These are phyloP conservation scores for Phialophora chinensis DNA, from an alignment of 2,329 filamentous ascomycete genomes.

Conservation along the genomic window DNA sequence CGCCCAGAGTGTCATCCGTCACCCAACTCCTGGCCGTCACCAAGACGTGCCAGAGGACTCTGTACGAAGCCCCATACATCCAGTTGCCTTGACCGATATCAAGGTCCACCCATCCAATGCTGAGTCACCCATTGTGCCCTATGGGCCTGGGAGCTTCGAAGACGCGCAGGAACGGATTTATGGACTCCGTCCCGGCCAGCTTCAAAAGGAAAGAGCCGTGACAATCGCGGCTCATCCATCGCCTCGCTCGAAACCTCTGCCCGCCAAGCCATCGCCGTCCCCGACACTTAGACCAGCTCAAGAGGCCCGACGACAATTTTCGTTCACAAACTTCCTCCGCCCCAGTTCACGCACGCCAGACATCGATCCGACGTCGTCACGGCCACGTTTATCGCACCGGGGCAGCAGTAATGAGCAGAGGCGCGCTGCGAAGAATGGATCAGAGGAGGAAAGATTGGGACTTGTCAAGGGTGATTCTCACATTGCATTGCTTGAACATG, in stretches of 20 bases:
- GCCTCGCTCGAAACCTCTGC: slow-evolving; percentile 38
- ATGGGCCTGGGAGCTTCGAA: slow-evolving; percentile 41
- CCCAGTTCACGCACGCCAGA: slow-evolving; percentile 49
- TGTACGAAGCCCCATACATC: slow-evolving; percentile 63
- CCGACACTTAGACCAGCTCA: slow-evolving; percentile 30
- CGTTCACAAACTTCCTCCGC: slow-evolving; percentile 84
- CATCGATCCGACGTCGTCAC: slow-evolving; percentile 29
- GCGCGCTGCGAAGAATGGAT: slow-evolving; percentile 59
- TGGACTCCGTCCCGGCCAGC: slow-evolving; percentile 53
- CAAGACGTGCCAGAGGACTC: slow-evolving; percentile 46
- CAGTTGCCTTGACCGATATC: slow-evolving; percentile 68
- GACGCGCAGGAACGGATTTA: slow-evolving; percentile 56
- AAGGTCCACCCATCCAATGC: slow-evolving; percentile 57
- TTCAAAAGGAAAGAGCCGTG: slow-evolving; percentile 43
- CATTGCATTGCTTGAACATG: slow-evolving; percentile 35
- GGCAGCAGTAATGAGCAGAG: slow-evolving; percentile 38
- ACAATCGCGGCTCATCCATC: slow-evolving; percentile 23
- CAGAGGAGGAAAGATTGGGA: slow-evolving; percentile 82
- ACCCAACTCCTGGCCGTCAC: slow-evolving; percentile 43
- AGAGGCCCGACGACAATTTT: slow-evolving; percentile 77
- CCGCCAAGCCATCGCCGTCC: slow-evolving; percentile 34
- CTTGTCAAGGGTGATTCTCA: slow-evolving; percentile 76
- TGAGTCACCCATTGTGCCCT: slow-evolving; percentile 46
- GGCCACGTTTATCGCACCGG: slow-evolving; percentile 36
- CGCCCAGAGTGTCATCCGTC: slow-evolving; percentile 46